These are phyloP conservation scores for Coprinopsis marcescibilis DNA, from an alignment of 768 basidiomycete species.

Conservation along the genomic window DNA sequence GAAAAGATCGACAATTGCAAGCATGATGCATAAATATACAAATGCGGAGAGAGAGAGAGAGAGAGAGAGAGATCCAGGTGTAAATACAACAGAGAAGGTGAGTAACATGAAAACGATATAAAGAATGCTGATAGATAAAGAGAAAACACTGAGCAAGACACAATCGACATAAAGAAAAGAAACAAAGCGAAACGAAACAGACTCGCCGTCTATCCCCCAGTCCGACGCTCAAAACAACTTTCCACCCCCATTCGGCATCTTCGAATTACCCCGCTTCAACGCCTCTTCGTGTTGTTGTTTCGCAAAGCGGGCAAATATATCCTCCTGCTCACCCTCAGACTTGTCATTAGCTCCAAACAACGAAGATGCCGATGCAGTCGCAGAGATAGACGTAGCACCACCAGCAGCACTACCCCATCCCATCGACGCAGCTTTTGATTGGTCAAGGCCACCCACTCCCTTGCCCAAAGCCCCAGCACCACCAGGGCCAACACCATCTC, in stretches of 20 bases:
- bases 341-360: neutral
- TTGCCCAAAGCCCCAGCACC: neutral
- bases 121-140: neutral
- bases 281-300: slow-evolving; percentile 3
- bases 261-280: neutral
- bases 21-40: no score
- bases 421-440: neutral
- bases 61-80: neutral
- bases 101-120: neutral
- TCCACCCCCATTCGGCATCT: neutral
- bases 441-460: neutral
- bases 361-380: neutral
- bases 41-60: no score
- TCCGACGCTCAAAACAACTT: slow-evolving; percentile 2
- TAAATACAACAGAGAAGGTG: neutral
- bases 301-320: slow-evolving; percentile 1
- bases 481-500: neutral
- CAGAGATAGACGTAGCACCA: neutral
- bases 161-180: neutral
- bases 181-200: neutral
- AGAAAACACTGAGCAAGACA: neutral
- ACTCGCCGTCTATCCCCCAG: no score
- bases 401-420: slow-evolving; percentile 2
- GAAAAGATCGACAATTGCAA: no score
- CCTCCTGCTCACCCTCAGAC: neutral